Conservation (phyloP, 306 rosid species). For the Prunus armeniaca region DNA sequence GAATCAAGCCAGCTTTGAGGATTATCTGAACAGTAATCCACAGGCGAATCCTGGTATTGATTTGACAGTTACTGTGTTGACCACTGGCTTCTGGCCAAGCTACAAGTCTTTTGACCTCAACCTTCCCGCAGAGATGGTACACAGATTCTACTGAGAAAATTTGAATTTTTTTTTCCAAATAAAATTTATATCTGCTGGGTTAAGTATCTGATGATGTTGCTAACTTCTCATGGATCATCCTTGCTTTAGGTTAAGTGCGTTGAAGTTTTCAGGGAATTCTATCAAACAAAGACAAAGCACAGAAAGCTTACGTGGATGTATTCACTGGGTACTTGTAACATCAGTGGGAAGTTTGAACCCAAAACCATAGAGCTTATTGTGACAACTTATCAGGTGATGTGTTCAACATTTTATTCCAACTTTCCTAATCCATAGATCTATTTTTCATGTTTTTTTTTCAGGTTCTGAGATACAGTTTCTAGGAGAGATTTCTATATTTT, state of each 20-base stretch:
- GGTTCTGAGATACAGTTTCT: neutral
- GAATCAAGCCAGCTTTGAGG: conserved; percentile 49
- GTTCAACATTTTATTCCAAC: neutral
- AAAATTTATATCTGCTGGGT: neutral
- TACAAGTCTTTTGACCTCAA: conserved; percentile 54
- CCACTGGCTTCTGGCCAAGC: conserved; percentile 59
- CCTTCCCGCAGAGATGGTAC: conserved; percentile 54
- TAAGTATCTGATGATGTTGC: neutral
- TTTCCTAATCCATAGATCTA: conserved; percentile 3
- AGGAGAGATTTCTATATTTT: neutral
- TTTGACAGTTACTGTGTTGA: conserved; percentile 51
- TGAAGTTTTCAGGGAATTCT: conserved; percentile 48
- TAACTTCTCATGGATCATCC: neutral
- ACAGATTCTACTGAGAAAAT: neutral
- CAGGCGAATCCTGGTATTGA: conserved; percentile 44
- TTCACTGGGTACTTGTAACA: conserved; percentile 50
- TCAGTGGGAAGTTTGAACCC: conserved; percentile 47
- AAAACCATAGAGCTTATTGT: conserved; percentile 50
- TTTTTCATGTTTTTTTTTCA: neutral
- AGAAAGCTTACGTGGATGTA: conserved; percentile 55
- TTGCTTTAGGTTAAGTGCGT: conserved; percentile 43
- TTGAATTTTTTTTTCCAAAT: neutral
- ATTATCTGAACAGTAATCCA: conserved; percentile 34
- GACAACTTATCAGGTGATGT: conserved; percentile 47
- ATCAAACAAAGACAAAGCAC: conserved; percentile 52